Conservation (phyloP, 1,139 yeast genomes). For the Ogataea hybrid region DNA sequence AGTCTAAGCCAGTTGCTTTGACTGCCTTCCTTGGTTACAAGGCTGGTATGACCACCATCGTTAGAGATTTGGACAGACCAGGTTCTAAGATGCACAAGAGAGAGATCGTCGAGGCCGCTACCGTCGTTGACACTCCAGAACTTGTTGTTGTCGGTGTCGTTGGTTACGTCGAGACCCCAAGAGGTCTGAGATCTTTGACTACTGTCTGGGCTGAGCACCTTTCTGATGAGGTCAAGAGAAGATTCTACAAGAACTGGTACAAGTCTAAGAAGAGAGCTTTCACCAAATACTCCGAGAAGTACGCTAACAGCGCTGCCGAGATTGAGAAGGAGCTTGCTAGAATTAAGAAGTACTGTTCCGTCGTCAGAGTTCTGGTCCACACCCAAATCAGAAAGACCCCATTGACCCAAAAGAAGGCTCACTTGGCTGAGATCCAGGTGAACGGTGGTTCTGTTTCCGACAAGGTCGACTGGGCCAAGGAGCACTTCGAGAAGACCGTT, state of each 20-base stretch:
- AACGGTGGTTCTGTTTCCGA: constrained; percentile 99
- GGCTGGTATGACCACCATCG: constrained; percentile 99
- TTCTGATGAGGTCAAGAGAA: constrained; percentile 98
- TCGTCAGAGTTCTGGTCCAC: constrained; percentile 99
- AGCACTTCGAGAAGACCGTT: constrained; percentile 99
- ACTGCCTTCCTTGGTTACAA: constrained; percentile 99
- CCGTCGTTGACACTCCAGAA: constrained; percentile 99
- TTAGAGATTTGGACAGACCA: constrained; percentile 99
- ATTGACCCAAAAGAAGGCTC: constrained; percentile 99
- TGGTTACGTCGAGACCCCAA: constrained; percentile 99
- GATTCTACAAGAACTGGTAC: constrained; percentile 99
- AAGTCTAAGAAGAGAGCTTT: constrained; percentile 99
- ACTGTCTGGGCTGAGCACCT: constrained; percentile 99
- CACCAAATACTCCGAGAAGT: constrained; percentile 99
- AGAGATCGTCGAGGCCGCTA: constrained; percentile 99
- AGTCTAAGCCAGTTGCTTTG: constrained; percentile 97
- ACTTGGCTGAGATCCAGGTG: constrained; percentile 98
- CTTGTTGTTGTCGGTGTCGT: constrained; percentile 99
- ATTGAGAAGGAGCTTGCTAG: constrained; percentile 97
- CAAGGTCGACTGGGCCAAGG: constrained; percentile 98
- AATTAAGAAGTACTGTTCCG: constrained; percentile 97
- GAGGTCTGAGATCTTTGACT: constrained; percentile 99
- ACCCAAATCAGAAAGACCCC: constrained; percentile 99
- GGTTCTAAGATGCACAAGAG: constrained; percentile 99
- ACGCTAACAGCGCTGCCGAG: constrained; percentile 84